Base-by-base conservation (phyloP, 2,329 filamentous ascomycete species). In the Zymoseptoria passerinii region DNA sequence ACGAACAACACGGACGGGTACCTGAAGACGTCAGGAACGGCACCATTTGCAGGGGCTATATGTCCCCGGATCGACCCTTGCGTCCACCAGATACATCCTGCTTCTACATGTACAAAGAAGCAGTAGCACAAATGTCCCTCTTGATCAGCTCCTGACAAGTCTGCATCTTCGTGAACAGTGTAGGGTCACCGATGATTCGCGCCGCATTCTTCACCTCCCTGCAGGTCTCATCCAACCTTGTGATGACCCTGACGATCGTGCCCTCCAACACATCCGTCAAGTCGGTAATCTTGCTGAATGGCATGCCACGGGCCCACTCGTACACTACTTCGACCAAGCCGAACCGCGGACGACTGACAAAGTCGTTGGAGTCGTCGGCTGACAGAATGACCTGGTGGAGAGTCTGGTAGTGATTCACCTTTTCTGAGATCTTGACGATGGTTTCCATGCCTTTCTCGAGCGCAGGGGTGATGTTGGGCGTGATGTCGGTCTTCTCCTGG, bases 271-370 rank as follows among this genome's bases (percentile, higher is more conserved):
- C 92, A 72, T 97, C 92, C 7, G 94, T 99, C 70, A 99, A 77
- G 65, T 92, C 89, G 0, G 92, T 97, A 66, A 99, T 99, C 64
- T 94, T 92, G 75, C 95, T 95, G 80, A 99, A 99, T 55, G 89
- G 92, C 90, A 97, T 97, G 27, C 94, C 94, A 53, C 90, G 81
- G 8, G 94, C 94, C 94, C 94, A 99, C 74, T 99, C 94, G 72
- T 97, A 96, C 35, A 99, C 95, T 0, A 99, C 94, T 74, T 99
- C 94, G 72, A 96, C 91, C 57, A 99, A 82, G 1, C 92, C 94
- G 71, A 99, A 99, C 8, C 92, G 83, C 1, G 92, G 90, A 56
- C 87, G 82, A 60, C 85, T 90, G 40, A 89, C 88, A 70, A 96
- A 96, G 73, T 97, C 92, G 68, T 95, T 96, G 58, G 87, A 88